Conservation (phyloP, 2,329 filamentous ascomycete genomes). For the Colletotrichum eremochloae region DNA sequence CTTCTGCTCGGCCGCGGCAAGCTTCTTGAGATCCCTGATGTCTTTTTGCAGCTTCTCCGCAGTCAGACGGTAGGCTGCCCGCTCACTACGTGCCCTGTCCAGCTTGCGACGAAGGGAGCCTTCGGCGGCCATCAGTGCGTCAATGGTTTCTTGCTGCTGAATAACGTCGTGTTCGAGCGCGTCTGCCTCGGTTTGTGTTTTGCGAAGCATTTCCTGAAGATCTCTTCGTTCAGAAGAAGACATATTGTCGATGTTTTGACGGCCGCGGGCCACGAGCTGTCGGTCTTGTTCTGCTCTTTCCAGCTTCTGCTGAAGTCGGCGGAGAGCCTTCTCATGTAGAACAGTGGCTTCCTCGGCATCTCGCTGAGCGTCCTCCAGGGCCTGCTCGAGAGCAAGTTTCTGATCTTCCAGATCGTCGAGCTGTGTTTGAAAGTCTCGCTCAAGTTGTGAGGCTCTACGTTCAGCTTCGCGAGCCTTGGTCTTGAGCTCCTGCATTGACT, state of each 20-base stretch:
- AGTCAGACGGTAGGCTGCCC: constrained; percentile 66
- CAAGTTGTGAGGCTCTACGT: constrained; percentile 56
- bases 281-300: constrained; percentile 66
- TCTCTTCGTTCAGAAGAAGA: constrained; percentile 62
- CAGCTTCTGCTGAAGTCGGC: constrained; percentile 62
- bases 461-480: constrained; percentile 65
- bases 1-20: constrained; percentile 52
- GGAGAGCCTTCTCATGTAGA: constrained; percentile 59
- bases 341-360: constrained; percentile 62
- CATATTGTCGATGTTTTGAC: constrained; percentile 46
- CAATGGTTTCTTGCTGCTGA: constrained; percentile 76
- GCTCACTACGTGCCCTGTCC: constrained; percentile 76
- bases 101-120: constrained; percentile 75
- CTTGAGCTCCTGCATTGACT: constrained; percentile 68
- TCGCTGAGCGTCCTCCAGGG: constrained; percentile 67
- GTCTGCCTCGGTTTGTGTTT: constrained; percentile 74
- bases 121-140: constrained; percentile 68
- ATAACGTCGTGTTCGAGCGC: constrained; percentile 79
- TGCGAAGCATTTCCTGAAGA: constrained; percentile 71
- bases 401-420: constrained; percentile 71
- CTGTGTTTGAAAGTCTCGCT: constrained; percentile 65
- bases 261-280: constrained; percentile 46
- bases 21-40: constrained; percentile 60
- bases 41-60: constrained; percentile 69
- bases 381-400: constrained; percentile 69